These are phyloP conservation scores for Allomyces macrogynus DNA, from an alignment of 192 early-diverging fungal species.

Conservation along the genomic window DNA sequence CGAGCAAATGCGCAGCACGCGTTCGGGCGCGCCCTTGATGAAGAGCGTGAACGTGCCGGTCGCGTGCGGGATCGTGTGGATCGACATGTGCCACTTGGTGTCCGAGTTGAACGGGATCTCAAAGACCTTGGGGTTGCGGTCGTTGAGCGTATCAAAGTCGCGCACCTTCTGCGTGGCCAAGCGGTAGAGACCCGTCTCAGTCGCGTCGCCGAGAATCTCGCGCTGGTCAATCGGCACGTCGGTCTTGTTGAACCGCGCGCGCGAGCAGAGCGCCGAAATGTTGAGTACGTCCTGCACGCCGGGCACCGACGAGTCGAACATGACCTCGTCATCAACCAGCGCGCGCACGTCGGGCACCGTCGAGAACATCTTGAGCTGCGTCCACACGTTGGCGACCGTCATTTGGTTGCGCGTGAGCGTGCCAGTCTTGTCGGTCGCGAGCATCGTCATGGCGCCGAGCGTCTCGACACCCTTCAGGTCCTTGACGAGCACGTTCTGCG, in stretches of 20 bases:
- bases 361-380: constrained; percentile 41
- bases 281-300: constrained; percentile 59
- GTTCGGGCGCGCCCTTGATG: constrained; percentile 92
- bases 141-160: constrained; percentile 50
- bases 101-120: constrained; percentile 92
- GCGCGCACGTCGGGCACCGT: constrained; percentile 23
- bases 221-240: constrained; percentile 70
- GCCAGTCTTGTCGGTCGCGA: constrained; percentile 95
- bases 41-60: constrained; percentile 51
- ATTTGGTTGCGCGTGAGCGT: constrained; percentile 94
- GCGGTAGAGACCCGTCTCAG: constrained; percentile 74
- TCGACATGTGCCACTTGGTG: constrained; percentile 85
- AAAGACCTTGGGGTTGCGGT: constrained; percentile 65
- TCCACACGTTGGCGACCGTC: constrained; percentile 85
- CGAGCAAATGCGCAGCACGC: constrained; percentile 62
- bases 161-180: constrained; percentile 51
- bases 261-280: constrained; percentile 62
- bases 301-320: constrained; percentile 17
- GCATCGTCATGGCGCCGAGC: constrained; percentile 82
- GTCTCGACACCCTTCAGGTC: constrained; percentile 92
- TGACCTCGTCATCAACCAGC: constrained; percentile 19
- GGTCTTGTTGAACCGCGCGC: constrained; percentile 73
- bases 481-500: constrained; percentile 79
- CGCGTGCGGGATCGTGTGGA: constrained; percentile 55
- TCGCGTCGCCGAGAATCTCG: constrained; percentile 77